Evolutionary conservation across 202 grass and related monocot species (phyloP).

Genomic region (Digitaria exilis): DNA sequence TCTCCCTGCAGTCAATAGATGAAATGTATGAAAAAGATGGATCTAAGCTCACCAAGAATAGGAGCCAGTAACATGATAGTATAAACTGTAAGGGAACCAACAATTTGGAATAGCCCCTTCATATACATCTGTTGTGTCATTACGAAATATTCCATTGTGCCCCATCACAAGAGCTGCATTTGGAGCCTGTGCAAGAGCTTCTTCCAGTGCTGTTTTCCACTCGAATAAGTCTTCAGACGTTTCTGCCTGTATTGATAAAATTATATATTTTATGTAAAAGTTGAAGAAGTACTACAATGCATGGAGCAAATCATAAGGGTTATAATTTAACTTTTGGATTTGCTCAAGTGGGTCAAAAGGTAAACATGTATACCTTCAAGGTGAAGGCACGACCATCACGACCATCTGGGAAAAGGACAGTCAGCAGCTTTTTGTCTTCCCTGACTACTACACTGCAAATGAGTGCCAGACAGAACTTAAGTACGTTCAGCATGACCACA

Average conservation of each 20-base stretch:
- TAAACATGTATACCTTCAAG: conserved; percentile 75
- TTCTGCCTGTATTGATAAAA: conserved; percentile 63
- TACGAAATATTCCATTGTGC: conserved; percentile 98
- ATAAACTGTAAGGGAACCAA: conserved; percentile 54
- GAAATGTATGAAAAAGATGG: conserved; percentile 34
- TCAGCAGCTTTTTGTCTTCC: conserved; percentile 95
- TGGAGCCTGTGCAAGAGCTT: conserved; percentile 96
- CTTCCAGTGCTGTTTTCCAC: conserved; percentile 97
- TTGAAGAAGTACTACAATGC: conserved; percentile 17
- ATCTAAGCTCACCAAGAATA: conserved; percentile 14
- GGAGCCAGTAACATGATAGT: conserved; percentile 21
- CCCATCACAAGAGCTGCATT: conserved; percentile 99
- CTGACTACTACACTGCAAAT: conserved; percentile 92
- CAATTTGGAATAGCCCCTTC: conserved; percentile 88
- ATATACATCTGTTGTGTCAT: conserved; percentile 80
- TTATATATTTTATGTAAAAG: background rate
- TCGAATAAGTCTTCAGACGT: conserved; percentile 95
- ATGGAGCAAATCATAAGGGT: conserved; percentile 31
- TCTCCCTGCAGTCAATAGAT: conserved; percentile 65
- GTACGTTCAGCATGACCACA: background rate
- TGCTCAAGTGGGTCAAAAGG: conserved; percentile 4
- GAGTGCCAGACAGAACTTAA: conserved; percentile 33
- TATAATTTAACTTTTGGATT: conserved; percentile 24
- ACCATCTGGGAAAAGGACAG: conserved; percentile 98
- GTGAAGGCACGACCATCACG: conserved; percentile 97